Conservation (phyloP, 2,329 filamentous ascomycete genomes). For the Coniella lustricola region DNA sequence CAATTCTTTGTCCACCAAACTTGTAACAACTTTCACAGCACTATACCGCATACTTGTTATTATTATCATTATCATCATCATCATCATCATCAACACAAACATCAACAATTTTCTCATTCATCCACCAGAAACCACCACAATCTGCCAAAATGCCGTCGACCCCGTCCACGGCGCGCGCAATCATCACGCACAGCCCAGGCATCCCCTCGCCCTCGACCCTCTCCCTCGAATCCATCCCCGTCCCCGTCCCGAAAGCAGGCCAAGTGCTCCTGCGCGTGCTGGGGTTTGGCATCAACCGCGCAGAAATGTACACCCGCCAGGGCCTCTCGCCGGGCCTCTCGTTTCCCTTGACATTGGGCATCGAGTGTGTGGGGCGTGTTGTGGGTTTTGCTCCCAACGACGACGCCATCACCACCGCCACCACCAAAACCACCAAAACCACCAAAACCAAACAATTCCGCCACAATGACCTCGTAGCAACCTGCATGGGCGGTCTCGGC, state of each 20-base stretch:
- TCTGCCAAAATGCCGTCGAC: slow-evolving; percentile 11
- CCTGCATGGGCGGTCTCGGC: slow-evolving; percentile 43
- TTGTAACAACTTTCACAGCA: too few species aligned
- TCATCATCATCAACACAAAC: too few species aligned
- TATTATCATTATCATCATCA: too few species aligned
- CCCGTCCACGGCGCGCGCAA: slow-evolving; percentile 34
- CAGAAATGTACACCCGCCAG: slow-evolving; percentile 38
- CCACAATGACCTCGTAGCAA: slow-evolving; percentile 35
- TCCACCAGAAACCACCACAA: too few species aligned
- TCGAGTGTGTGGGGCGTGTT: slow-evolving; percentile 37
- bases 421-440: slow-evolving; percentile 22
- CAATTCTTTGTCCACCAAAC: too few species aligned
- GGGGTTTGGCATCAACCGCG: slow-evolving; percentile 39
- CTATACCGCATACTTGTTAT: too few species aligned
- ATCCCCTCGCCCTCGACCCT: slow-evolving; percentile 32
- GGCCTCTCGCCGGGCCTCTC: slow-evolving; percentile 32
- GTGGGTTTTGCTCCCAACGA: slow-evolving; percentile 15
- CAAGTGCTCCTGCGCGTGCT: slow-evolving; percentile 35
- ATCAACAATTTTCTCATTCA: too few species aligned
- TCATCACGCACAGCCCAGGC: slow-evolving; percentile 33
- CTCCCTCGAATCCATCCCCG: slow-evolving; percentile 29
- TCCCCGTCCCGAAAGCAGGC: slow-evolving; percentile 30
- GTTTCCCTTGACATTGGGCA: slow-evolving; percentile 38
- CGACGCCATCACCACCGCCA: neutral
- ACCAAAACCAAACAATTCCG: slow-evolving; percentile 27